Base-by-base conservation (phyloP, 2,329 filamentous ascomycete species). In the Nothomitra cinnamomea region DNA sequence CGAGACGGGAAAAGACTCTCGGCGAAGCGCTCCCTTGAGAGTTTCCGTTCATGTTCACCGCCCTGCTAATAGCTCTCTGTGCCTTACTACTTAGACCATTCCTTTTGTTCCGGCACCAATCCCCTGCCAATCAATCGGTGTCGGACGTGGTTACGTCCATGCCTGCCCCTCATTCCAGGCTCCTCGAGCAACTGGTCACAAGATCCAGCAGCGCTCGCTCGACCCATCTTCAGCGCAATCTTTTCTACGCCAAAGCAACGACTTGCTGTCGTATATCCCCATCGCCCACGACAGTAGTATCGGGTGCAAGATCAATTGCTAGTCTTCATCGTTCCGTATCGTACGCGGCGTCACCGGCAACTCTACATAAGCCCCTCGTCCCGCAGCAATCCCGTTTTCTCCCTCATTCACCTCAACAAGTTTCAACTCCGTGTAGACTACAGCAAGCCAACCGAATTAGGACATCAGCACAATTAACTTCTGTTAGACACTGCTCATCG, bases 401-500 rank as follows among this genome's bases (percentile, higher is more conserved):
- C 10, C 28, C 28, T 32, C 10, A 4, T 32, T 32, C 28, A 4
- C 4, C 10, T 32, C 28, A 32, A 32, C 28, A 32, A 32, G 28
- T 32, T 32, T 32, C n/a, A n/a, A n/a, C n/a, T n/a, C n/a, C n/a
- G n/a, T n/a, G 28, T 15, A 25, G 43, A 25, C 22, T 12, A 7
- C 12, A 28, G 43, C 8, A 12, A 3, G 13, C 28, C 28, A 13
- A 22, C 10, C 43, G 13, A 48, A 25, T 48, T n/a, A 28, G 43
- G 15, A 28, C 13, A 7, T 13, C 22, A 15, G 24, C 43, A 12
- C 13, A 25, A 17, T 48, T 25, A 12, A 35, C 45, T 32, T 53
- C 52, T 22, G 54, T 60, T 36, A 73, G 83, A 65, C 69, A 82
- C 66, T 92, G 86, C 69, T 90, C 86, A 53, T 84, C 83, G 68